Evolutionary conservation across 176 grass and related monocot genomes (phyloP).

Genomic region (sorghum (Sorghum bicolor)): DNA sequence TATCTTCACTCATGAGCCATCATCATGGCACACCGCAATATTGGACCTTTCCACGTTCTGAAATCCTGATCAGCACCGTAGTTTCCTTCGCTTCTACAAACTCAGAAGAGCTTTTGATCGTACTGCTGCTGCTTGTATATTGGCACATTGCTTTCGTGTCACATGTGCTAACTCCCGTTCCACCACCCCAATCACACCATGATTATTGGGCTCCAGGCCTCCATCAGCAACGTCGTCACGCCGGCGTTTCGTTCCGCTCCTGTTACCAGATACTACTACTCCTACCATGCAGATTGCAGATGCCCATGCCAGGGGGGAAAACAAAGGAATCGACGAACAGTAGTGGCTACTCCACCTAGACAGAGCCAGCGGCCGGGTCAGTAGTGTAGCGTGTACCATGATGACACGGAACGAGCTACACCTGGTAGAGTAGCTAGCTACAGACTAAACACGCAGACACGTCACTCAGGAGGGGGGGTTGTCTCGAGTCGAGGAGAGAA

Average conservation of each 20-base stretch:
- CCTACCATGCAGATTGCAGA: no score
- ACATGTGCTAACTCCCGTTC: not conserved
- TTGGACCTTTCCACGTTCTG: conserved; percentile 16
- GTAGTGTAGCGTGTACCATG: conserved; percentile 4
- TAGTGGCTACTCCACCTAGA: not conserved
- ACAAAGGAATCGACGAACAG: conserved; percentile 17
- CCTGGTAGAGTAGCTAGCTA: not conserved
- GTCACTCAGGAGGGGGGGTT: not conserved
- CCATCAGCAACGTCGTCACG: not conserved
- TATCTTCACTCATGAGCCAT: conserved; percentile 3
- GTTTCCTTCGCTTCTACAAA: not conserved
- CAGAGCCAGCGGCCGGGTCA: not conserved
- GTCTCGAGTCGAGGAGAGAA: conserved; percentile 5
- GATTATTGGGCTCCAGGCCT: not conserved
- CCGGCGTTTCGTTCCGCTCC: not conserved
- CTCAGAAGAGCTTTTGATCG: not conserved
- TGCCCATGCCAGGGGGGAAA: not conserved
- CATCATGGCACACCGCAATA: not conserved
- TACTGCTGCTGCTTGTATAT: not conserved
- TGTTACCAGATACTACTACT: not conserved
- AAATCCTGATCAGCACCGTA: not conserved
- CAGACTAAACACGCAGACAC: not conserved
- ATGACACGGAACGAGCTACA: conserved; percentile 25
- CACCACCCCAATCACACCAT: not conserved
- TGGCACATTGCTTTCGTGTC: not conserved